These are phyloP conservation scores for Clavariopsis aquatica DNA, from an alignment of 495 filamentous ascomycete species.

Conservation along the genomic window DNA sequence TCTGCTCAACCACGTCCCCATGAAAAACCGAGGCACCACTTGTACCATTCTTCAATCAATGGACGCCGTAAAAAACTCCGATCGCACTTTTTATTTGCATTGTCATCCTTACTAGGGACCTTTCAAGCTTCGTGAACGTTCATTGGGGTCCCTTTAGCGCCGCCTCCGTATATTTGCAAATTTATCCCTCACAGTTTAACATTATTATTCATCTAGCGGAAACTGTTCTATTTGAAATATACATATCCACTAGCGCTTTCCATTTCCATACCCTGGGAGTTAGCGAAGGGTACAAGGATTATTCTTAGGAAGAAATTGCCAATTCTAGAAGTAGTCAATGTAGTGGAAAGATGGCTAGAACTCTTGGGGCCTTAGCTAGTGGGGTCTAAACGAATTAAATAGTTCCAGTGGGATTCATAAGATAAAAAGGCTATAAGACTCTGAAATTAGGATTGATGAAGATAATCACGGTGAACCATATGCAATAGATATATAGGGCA, in stretches of 20 bases:
- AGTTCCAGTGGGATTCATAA: too few relatives aligned
- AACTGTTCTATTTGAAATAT: not conserved
- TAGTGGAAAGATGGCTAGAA: not conserved
- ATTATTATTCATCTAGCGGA: not conserved
- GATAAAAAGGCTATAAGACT: too few relatives aligned
- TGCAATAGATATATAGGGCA: too few relatives aligned
- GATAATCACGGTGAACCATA: too few relatives aligned
- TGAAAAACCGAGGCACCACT: conserved; percentile 49
- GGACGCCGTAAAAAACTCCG: conserved; percentile 45
- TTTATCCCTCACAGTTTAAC: not conserved
- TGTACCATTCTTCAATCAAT: conserved; percentile 48
- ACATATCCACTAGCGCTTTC: conserved; percentile 10
- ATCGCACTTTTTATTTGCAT: conserved; percentile 50
- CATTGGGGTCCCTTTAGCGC: conserved; percentile 53
- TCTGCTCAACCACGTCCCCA: conserved; percentile 51
- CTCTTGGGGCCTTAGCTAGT: not conserved
- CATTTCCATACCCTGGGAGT: conserved; percentile 5
- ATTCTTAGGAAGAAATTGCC: not conserved
- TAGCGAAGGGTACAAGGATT: conserved; percentile 1
- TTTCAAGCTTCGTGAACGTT: conserved; percentile 51
- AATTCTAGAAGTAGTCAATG: not conserved
- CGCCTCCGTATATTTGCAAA: conserved; percentile 55
- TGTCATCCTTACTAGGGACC: conserved; percentile 52
- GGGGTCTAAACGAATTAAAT: too few relatives aligned
- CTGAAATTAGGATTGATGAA: too few relatives aligned